Percentiles rank a stretch among this genome's conserved stretches.
phyloP scores from a whole-genome alignment of 2,329 filamentous ascomycete genomes.

The Ascochyta fabae region DNA sequence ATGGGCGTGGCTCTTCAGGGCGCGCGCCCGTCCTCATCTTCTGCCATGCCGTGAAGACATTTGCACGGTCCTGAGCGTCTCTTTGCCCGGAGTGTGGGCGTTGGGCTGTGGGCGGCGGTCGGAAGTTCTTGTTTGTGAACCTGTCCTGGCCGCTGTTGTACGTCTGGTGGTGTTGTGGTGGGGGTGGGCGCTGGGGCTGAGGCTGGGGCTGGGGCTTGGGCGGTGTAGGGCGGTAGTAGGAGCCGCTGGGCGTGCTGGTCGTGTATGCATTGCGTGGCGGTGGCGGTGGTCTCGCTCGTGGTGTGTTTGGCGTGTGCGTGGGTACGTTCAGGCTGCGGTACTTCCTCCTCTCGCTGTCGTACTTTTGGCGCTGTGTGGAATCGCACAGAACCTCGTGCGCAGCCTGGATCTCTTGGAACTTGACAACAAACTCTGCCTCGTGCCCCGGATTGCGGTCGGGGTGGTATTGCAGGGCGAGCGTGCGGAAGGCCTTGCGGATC shows the following conservation, averaged over 20 bases:
- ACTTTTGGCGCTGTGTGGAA: conserved; percentile 63
- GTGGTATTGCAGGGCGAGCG: conserved; percentile 84
- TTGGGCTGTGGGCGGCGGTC: conserved; percentile 44
- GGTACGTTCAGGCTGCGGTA: conserved; percentile 38
- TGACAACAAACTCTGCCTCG: conserved; percentile 78
- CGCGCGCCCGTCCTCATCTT: conserved; percentile 52
- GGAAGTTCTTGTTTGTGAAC: conserved; percentile 52
- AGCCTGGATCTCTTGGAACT: conserved; percentile 85
- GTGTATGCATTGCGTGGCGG: conserved; percentile 54
- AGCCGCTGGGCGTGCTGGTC: conserved; percentile 42
- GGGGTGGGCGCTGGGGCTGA: conserved; percentile 32
- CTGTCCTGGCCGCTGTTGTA: conserved; percentile 52
- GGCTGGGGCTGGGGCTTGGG: conserved; percentile 36
- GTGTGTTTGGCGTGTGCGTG: conserved; percentile 49
- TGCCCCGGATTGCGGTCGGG: conserved; percentile 87
- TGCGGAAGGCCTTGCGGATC: conserved; percentile 85
- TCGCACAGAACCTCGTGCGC: conserved; percentile 80
- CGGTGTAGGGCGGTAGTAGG: conserved; percentile 42
- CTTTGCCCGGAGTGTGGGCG: conserved; percentile 40
- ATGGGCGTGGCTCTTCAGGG: conserved; percentile 36
- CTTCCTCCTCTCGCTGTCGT: conserved; percentile 66
- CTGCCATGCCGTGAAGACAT: conserved; percentile 58
- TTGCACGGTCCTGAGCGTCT: conserved; percentile 50
- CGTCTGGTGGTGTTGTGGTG: conserved; percentile 37
- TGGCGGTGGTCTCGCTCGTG: conserved; percentile 51